These are phyloP conservation scores for Alternaria alternata DNA, from an alignment of 2,329 filamentous ascomycete species.

Conservation along the genomic window DNA sequence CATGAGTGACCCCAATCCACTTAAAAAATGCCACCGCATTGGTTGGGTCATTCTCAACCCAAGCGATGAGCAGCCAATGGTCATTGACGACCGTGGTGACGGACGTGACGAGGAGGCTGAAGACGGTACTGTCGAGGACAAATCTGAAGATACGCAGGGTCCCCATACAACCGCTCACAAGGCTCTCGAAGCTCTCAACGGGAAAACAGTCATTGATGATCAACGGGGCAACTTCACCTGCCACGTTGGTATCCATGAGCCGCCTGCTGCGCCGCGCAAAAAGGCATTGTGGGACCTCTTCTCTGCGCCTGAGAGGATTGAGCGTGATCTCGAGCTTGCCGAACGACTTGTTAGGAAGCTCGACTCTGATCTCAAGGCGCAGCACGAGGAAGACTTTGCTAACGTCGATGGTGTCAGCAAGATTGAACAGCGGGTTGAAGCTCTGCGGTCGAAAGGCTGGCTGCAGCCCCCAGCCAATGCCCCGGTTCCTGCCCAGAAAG, in stretches of 20 bases:
- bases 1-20: slow-evolving; percentile 93
- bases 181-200: slow-evolving; percentile 92
- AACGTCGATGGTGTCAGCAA: slow-evolving; percentile 72
- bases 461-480: slow-evolving; percentile 72
- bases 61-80: slow-evolving; percentile 69
- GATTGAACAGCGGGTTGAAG: slow-evolving; percentile 87
- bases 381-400: slow-evolving; percentile 58
- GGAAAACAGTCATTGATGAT: slow-evolving; percentile 95
- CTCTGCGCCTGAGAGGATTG: slow-evolving; percentile 90
- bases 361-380: slow-evolving; percentile 81
- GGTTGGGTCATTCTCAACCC: slow-evolving; percentile 98
- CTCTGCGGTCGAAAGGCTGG: slow-evolving; percentile 76
- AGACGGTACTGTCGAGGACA: slow-evolving; percentile 65
- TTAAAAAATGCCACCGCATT: slow-evolving; percentile 96
- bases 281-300: slow-evolving; percentile 98
- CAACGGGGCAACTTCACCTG: slow-evolving; percentile 95
- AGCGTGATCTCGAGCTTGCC: slow-evolving; percentile 86
- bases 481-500: slow-evolving; percentile 64
- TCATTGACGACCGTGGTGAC: slow-evolving; percentile 74
- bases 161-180: slow-evolving; percentile 73
- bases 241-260: slow-evolving; percentile 94
- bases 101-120: slow-evolving; percentile 72
- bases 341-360: slow-evolving; percentile 83
- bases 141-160: slow-evolving; percentile 53
- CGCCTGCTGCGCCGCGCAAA: slow-evolving; percentile 84